phyloP scores from a whole-genome alignment of 225 moss, liverwort and hornwort species.

The Takakia lepidozioides region DNA sequence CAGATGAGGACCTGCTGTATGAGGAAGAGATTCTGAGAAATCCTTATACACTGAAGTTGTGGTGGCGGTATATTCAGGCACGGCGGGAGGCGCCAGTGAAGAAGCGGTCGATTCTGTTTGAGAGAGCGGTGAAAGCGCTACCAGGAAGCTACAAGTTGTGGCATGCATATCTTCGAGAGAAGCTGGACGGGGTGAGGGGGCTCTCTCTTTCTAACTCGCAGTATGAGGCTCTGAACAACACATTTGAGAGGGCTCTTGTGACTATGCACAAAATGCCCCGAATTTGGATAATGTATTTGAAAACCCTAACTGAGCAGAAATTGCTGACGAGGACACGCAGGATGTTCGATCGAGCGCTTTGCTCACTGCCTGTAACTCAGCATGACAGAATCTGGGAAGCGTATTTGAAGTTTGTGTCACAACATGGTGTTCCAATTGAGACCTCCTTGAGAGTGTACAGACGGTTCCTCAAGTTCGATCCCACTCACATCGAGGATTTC shows the following conservation, averaged over 20 bases:
- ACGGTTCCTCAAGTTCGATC: constrained; percentile 86
- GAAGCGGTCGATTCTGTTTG: constrained; percentile 76
- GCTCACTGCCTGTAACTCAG: constrained; percentile 85
- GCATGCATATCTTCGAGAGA: constrained; percentile 86
- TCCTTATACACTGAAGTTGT: constrained; percentile 72
- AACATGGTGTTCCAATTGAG: constrained; percentile 81
- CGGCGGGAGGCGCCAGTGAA: constrained; percentile 71
- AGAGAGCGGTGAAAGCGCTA: constrained; percentile 76
- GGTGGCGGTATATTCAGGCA: constrained; percentile 93
- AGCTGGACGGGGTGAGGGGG: constrained; percentile 77
- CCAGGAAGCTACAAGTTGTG: constrained; percentile 95
- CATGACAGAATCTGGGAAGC: constrained; percentile 95
- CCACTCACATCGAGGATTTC: constrained; percentile 88
- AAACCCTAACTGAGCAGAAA: constrained; percentile 69
- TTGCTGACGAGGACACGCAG: constrained; percentile 63
- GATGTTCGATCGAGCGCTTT: constrained; percentile 86
- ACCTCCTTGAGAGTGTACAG: constrained; percentile 81
- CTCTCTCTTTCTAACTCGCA: constrained; percentile 44
- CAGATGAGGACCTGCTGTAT: constrained; percentile 76
- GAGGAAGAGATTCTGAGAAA: constrained; percentile 91
- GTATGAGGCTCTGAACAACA: constrained; percentile 75
- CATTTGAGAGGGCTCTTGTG: constrained; percentile 80
- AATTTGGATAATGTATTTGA: constrained; percentile 84
- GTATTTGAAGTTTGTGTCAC: constrained; percentile 81
- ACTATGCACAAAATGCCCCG: constrained; percentile 99